Conservation (phyloP, 495 filamentous ascomycete genomes). For the Talaromyces stipitatus region DNA sequence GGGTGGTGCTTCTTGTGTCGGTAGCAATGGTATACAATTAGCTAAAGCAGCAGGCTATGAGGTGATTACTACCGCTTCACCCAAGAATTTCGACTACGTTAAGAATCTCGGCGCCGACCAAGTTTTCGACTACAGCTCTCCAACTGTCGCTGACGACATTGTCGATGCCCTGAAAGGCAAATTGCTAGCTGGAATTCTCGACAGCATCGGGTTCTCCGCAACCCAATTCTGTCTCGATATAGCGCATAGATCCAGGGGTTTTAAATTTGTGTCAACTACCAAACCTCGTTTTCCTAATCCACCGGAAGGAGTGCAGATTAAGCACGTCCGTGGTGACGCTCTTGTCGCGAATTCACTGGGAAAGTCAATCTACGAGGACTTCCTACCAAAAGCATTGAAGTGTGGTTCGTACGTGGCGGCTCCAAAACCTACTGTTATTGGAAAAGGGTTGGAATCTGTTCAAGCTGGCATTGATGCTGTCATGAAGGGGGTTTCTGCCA, state of each 20-base stretch:
- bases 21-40: conserved; percentile 31
- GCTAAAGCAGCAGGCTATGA: conserved; percentile 32
- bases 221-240: not conserved
- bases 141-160: conserved; percentile 21
- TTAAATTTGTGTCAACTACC: not conserved
- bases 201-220: not conserved
- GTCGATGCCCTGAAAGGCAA: not conserved
- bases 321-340: not conserved
- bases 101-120: conserved; percentile 34
- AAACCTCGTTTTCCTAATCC: conserved; percentile 5
- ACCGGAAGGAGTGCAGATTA: not conserved
- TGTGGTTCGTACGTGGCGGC: not conserved
- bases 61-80: conserved; percentile 39
- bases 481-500: not conserved
- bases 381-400: not conserved
- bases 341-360: not conserved
- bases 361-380: conserved; percentile 3
- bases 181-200: not conserved
- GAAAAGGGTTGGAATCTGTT: not conserved
- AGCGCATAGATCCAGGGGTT: not conserved
- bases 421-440: not conserved
- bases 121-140: conserved; percentile 36
- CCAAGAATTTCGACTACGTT: conserved; percentile 33
- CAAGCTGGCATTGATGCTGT: not conserved
- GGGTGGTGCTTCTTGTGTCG: conserved; percentile 41